phyloP scores from a whole-genome alignment of 495 filamentous ascomycete genomes.

The Penicillium waksmanii region DNA sequence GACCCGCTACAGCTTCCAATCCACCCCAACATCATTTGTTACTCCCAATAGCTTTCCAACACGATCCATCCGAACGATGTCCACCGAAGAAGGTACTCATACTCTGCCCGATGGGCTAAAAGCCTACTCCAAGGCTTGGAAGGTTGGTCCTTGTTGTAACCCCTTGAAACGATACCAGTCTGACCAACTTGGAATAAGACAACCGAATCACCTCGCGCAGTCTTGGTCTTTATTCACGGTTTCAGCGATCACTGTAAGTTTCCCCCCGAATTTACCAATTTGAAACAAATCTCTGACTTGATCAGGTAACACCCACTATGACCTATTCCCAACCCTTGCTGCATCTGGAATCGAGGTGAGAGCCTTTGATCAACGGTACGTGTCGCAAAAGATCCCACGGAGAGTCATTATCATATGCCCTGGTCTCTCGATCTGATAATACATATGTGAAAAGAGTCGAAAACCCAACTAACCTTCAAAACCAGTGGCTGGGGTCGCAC shows the following conservation, averaged over 20 bases:
- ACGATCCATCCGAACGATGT: slow-evolving; percentile 12
- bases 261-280: slow-evolving; percentile 3
- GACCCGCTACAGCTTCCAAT: background rate
- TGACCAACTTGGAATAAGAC: slow-evolving; percentile 41
- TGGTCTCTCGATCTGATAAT: no score
- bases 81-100: slow-evolving; percentile 40
- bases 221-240: slow-evolving; percentile 79
- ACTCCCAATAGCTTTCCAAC: background rate
- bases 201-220: slow-evolving; percentile 57
- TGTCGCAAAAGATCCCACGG: background rate
- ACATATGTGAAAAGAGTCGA: background rate
- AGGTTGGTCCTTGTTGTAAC: slow-evolving; percentile 51
- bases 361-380: slow-evolving; percentile 76
- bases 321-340: slow-evolving; percentile 70
- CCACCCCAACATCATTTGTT: background rate
- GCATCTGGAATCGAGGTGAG: slow-evolving; percentile 71
- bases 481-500: slow-evolving; percentile 58
- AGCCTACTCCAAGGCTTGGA: slow-evolving; percentile 87
- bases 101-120: slow-evolving; percentile 53
- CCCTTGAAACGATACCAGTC: background rate
- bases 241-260: slow-evolving; percentile 75
- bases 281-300: background rate
- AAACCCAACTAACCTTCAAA: background rate
- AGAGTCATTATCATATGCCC: background rate
- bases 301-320: slow-evolving; percentile 66